Evolutionary conservation across 345 rosid genomes (phyloP).

Genomic region (Eucalyptus microcorys): DNA sequence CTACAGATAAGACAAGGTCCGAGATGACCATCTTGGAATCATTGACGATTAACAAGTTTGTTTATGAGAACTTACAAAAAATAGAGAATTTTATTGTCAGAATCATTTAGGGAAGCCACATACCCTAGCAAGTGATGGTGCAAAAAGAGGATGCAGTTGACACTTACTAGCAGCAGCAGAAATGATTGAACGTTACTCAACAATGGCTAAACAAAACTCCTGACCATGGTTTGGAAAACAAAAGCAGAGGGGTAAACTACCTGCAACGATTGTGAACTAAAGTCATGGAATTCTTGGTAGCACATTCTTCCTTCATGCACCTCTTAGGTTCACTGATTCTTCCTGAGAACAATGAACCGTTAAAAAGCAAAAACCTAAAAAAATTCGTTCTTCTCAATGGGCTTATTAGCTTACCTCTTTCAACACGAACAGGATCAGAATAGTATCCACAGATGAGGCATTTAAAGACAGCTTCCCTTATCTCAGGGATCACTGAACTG

Average conservation of each 20-base stretch:
- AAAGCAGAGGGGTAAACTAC: slow-evolving; percentile 11
- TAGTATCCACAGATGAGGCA: slow-evolving; percentile 83
- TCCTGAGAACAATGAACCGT: slow-evolving; percentile 22
- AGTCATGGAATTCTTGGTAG: slow-evolving; percentile 83
- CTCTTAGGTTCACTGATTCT: slow-evolving; percentile 66
- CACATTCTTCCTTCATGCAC: slow-evolving; percentile 77
- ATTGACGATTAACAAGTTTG: neutral
- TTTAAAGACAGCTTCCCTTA: slow-evolving; percentile 87
- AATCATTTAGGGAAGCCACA: neutral
- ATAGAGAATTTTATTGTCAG: neutral
- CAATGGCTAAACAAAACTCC: neutral
- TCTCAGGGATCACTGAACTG: slow-evolving; percentile 94
- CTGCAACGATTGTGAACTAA: slow-evolving; percentile 94
- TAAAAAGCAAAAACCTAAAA: neutral
- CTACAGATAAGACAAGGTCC: neutral
- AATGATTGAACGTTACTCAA: neutral
- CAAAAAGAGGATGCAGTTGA: neutral
- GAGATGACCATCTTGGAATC: neutral
- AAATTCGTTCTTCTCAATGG: neutral
- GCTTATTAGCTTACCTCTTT: slow-evolving; percentile 61
- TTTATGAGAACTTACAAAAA: neutral
- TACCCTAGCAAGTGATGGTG: neutral
- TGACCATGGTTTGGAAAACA: neutral
- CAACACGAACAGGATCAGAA: slow-evolving; percentile 81
- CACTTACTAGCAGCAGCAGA: neutral